Evolutionary conservation across 495 filamentous ascomycete species (phyloP).

Genomic region (Podospora conica): DNA sequence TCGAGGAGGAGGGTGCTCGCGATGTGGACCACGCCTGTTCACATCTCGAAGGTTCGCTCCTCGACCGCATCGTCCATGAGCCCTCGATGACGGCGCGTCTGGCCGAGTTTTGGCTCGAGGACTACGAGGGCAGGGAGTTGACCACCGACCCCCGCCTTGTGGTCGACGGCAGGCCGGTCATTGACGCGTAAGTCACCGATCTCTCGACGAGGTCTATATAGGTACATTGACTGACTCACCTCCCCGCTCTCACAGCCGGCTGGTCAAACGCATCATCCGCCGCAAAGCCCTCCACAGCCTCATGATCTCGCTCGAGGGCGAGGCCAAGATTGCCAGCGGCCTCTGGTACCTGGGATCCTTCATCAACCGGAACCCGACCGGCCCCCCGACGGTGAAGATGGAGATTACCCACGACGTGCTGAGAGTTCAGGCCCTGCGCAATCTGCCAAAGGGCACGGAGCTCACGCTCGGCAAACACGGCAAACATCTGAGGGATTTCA

Average conservation of each 20-base stretch:
- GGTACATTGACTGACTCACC: too few species aligned
- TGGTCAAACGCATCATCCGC: neutral
- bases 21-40: too few species aligned
- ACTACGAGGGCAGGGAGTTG: neutral
- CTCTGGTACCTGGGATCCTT: neutral
- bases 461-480: too few species aligned
- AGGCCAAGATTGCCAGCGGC: too few species aligned
- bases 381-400: neutral
- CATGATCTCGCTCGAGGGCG: neutral
- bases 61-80: neutral
- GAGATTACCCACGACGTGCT: neutral
- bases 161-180: neutral
- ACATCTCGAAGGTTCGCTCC: neutral
- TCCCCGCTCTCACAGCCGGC: neutral
- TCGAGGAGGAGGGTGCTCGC: too few species aligned
- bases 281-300: neutral
- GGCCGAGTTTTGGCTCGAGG: neutral
- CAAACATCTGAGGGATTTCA: too few species aligned
- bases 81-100: neutral
- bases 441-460: neutral
- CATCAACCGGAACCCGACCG: neutral
- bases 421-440: neutral
- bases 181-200: neutral
- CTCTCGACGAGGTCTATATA: too few species aligned
- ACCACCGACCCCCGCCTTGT: neutral